Evolutionary conservation across 257 asterid genomes (phyloP).

Genomic region (Cordia subcordata): DNA sequence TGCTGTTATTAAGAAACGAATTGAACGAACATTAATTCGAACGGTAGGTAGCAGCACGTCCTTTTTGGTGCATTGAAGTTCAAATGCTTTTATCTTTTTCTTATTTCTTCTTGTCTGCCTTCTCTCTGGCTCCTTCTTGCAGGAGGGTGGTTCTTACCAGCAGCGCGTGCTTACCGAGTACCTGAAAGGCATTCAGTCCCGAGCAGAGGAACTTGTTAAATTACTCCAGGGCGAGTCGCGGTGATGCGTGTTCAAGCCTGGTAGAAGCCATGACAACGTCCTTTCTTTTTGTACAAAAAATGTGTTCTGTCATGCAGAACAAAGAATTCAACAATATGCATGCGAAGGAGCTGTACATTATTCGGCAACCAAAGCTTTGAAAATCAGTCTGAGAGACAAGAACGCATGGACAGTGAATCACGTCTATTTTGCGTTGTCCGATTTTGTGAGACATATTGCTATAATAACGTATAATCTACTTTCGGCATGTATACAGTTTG

Average conservation of each 20-base stretch:
- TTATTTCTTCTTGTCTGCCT: conserved; percentile 6
- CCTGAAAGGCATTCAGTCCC: conserved; percentile 80
- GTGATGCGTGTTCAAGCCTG: conserved; percentile 1
- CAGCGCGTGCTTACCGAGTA: conserved; percentile 89
- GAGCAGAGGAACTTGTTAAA: conserved; percentile 58
- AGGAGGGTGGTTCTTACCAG: conserved; percentile 97
- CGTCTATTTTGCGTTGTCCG: not conserved
- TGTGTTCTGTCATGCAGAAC: too few relatives aligned
- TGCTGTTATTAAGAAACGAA: conserved; percentile 74
- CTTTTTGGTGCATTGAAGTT: not conserved
- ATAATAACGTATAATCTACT: too few relatives aligned
- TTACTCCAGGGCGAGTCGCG: conserved; percentile 48
- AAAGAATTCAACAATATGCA: not conserved
- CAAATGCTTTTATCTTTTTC: not conserved
- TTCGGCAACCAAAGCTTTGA: not conserved
- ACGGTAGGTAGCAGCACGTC: conserved; percentile 44
- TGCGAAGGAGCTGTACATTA: not conserved
- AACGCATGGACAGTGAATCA: not conserved
- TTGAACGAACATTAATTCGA: conserved; percentile 80
- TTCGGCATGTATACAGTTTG: not conserved
- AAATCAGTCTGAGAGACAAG: not conserved
- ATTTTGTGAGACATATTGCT: too few relatives aligned
- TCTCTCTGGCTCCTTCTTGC: conserved; percentile 6
- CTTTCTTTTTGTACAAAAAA: too few relatives aligned
- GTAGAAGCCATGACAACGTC: too few relatives aligned